Percentiles rank a stretch among this genome's conserved stretches.
phyloP scores from a whole-genome alignment of 306 rosid species.

The Prunus mongolica region DNA sequence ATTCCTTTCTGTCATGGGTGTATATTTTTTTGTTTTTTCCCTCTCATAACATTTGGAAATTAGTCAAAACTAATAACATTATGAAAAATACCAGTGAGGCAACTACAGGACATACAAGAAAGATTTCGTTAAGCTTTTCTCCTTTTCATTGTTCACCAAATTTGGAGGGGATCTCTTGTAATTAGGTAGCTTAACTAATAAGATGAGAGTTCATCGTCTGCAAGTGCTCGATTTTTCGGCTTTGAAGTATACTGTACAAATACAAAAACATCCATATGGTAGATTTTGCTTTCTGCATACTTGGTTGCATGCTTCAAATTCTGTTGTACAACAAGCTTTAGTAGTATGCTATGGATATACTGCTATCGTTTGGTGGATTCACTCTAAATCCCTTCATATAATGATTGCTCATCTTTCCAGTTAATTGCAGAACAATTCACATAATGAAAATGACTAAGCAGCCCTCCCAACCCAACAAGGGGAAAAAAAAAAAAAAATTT shows the following conservation, averaged over 20 bases:
- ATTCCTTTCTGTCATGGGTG: neutral
- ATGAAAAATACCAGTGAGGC: neutral
- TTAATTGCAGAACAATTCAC: constrained; percentile 42
- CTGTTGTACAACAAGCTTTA: too few relatives aligned
- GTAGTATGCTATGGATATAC: neutral
- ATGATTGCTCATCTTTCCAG: constrained; percentile 50
- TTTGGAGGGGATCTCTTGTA: neutral
- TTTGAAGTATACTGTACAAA: too few relatives aligned
- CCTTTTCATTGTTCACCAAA: neutral
- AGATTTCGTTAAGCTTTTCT: neutral
- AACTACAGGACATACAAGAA: neutral
- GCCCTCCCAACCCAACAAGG: constrained; percentile 21
- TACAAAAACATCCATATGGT: too few relatives aligned
- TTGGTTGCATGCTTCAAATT: too few relatives aligned
- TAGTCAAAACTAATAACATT: neutral
- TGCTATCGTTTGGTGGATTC: neutral
- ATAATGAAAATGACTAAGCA: constrained; percentile 59
- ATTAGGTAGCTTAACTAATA: too few relatives aligned
- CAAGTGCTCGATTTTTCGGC: too few relatives aligned
- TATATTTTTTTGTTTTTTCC: neutral
- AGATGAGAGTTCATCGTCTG: too few relatives aligned
- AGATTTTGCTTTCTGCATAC: too few relatives aligned
- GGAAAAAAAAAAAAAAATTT: neutral
- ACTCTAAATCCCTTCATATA: constrained; percentile 17
- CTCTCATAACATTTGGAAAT: neutral